These are phyloP conservation scores for Neostapfia colusana DNA, from an alignment of 176 grass and related monocot genomes.

Conservation along the genomic window DNA sequence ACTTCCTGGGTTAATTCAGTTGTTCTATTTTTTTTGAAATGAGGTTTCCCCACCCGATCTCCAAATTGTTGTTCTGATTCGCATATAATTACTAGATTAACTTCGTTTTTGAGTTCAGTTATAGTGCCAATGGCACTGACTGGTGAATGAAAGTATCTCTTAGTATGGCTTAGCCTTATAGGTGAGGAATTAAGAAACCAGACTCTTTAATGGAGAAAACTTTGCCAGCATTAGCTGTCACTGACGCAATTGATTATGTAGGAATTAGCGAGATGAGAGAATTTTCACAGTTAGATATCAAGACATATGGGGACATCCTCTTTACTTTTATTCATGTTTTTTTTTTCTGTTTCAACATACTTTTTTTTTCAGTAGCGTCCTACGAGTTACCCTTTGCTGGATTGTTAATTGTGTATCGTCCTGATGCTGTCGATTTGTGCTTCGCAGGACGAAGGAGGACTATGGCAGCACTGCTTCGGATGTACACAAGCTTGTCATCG, in stretches of 20 bases:
- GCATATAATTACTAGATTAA: background rate
- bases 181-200: background rate
- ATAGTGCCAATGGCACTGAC: background rate
- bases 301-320: conserved; percentile 15
- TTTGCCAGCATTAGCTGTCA: background rate
- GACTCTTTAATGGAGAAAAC: background rate
- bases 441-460: conserved; percentile 60
- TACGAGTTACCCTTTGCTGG: background rate
- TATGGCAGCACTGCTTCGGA: conserved; percentile 48
- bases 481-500: conserved; percentile 79
- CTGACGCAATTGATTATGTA: background rate
- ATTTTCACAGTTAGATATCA: background rate
- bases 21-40: background rate
- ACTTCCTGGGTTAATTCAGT: background rate
- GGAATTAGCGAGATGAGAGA: background rate
- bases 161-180: background rate
- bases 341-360: background rate
- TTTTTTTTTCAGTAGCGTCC: background rate
- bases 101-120: background rate
- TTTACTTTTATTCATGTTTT: background rate
- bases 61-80: too few species aligned
- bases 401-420: background rate
- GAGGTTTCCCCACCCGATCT: too few species aligned
- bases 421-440: conserved; percentile 32
- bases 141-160: too few species aligned